Percentiles rank a stretch among this genome's conserved stretches.
Evolutionary conservation across 441 rosid species (phyloP).

Genomic region (Gossypium aridum): DNA sequence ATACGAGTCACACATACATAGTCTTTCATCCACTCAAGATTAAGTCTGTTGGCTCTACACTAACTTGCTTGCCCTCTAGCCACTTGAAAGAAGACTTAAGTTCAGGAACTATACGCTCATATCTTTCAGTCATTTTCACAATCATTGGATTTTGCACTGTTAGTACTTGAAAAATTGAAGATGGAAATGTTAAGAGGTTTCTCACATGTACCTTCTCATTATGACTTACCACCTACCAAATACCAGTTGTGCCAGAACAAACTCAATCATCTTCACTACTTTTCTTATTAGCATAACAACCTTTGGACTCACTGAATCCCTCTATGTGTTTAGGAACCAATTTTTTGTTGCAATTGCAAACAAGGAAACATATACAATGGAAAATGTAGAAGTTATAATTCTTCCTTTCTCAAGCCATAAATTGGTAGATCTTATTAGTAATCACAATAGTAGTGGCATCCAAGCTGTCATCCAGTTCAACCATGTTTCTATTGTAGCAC

Average conservation of each 20-base stretch:
- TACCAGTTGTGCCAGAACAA: not conserved
- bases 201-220: not conserved
- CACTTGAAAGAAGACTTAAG: not conserved
- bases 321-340: not conserved
- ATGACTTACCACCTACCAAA: not conserved
- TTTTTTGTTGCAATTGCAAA: not conserved
- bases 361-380: not conserved
- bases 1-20: not conserved
- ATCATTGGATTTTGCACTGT: not conserved
- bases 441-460: not conserved
- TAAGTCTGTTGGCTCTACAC: no score
- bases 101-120: not conserved
- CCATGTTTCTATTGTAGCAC: no score
- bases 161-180: not conserved
- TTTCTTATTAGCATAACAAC: not conserved
- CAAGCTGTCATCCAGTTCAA: not conserved
- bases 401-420: not conserved
- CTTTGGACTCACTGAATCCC: not conserved
- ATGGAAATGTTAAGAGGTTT: not conserved
- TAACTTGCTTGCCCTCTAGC: not conserved
- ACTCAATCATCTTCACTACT: not conserved
- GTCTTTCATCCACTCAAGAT: not conserved
- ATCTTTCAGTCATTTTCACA: no score
- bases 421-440: not conserved
- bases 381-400: no score